phyloP scores from a whole-genome alignment of 163 green algal genomes.

The Chlamydomonas reinhardtii region DNA sequence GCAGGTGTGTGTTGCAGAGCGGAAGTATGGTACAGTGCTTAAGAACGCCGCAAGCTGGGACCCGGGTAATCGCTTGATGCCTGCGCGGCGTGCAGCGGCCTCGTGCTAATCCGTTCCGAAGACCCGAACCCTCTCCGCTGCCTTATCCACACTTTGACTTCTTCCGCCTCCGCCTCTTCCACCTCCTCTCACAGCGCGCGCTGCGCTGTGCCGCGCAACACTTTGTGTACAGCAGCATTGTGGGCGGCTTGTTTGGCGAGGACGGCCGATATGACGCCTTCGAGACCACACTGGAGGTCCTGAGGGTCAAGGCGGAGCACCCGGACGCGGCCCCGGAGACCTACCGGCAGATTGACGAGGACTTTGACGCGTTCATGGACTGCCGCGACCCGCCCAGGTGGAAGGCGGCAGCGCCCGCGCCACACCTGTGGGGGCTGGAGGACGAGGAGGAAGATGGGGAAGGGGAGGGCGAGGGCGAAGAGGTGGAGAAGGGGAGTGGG shows the following conservation, averaged over 20 bases:
- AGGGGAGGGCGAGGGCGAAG: neutral
- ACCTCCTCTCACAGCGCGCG: neutral
- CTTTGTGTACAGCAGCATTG: constrained; percentile 50
- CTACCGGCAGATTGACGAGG: constrained; percentile 19
- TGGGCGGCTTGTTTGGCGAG: constrained; percentile 50
- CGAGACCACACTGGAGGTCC: constrained; percentile 56
- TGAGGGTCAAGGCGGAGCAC: constrained; percentile 45
- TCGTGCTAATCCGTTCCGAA: no score
- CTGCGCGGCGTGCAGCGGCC: no score
- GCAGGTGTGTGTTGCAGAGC: constrained; percentile 37
- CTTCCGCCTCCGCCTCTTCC: no score
- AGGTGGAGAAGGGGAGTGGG: neutral
- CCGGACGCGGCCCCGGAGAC: constrained; percentile 23
- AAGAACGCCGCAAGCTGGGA: no score
- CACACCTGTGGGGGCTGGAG: neutral
- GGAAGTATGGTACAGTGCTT: no score
- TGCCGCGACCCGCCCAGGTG: neutral
- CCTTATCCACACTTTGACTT: no score
- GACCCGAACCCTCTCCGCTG: no score
- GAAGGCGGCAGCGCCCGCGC: neutral
- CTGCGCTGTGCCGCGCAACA: constrained; percentile 56
- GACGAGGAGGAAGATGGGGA: neutral
- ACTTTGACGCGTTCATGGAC: constrained; percentile 33
- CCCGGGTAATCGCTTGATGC: no score
- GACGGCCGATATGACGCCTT: constrained; percentile 57